A percentile compares a stretch with the other conserved stretches of the same genome.
These are phyloP conservation scores for Cordyceps pruinosa DNA, from an alignment of 2,329 filamentous ascomycete species.

Conservation along the genomic window DNA sequence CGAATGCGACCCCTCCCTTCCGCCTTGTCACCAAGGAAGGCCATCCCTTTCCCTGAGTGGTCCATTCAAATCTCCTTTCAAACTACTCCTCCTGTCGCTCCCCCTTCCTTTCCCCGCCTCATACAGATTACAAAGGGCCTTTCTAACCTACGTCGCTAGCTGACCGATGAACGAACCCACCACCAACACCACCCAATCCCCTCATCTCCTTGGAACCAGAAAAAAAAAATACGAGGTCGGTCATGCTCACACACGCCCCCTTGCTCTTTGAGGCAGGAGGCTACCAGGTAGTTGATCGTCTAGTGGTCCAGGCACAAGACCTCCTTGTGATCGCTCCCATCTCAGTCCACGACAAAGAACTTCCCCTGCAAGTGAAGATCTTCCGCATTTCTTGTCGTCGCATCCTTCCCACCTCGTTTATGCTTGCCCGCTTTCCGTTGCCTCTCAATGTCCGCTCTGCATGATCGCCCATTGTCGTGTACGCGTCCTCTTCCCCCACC, in stretches of 20 bases:
- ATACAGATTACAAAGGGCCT: too few relatives aligned
- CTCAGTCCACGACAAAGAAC: too few relatives aligned
- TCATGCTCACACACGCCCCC: slow-evolving; percentile 6
- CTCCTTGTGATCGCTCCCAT: not conserved
- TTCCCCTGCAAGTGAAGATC: too few relatives aligned
- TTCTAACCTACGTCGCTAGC: not conserved
- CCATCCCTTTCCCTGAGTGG: not conserved
- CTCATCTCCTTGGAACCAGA: too few relatives aligned
- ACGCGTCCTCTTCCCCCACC: not conserved
- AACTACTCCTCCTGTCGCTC: not conserved
- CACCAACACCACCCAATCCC: not conserved
- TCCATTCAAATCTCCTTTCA: not conserved
- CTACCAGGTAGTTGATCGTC: too few relatives aligned
- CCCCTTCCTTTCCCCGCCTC: not conserved
- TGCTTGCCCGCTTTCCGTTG: too few relatives aligned
- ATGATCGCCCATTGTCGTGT: too few relatives aligned
- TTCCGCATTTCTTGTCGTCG: not conserved
- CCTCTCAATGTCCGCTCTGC: too few relatives aligned
- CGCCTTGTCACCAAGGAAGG: not conserved
- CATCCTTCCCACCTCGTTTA: not conserved
- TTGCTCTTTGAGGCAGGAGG: not conserved
- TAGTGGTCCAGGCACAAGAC: slow-evolving; percentile 7
- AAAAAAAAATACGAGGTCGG: slow-evolving; percentile 6
- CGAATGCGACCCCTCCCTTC: not conserved
- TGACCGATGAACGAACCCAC: not conserved